These are phyloP conservation scores for Daldinia loculata DNA, from an alignment of 495 filamentous ascomycete species.

Conservation along the genomic window DNA sequence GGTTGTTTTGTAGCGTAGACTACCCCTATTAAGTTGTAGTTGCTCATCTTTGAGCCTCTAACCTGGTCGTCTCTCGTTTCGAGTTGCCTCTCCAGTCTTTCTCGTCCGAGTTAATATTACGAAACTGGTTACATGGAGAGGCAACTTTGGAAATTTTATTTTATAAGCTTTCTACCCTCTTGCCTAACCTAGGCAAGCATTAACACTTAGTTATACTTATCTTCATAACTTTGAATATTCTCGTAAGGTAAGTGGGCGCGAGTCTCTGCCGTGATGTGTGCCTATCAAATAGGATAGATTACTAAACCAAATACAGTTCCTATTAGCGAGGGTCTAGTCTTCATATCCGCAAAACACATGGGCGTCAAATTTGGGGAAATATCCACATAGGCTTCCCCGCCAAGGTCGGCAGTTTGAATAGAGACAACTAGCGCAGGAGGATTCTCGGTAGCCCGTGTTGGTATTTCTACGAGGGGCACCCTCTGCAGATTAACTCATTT, in stretches of 20 bases:
- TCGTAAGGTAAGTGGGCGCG: no score
- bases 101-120: neutral
- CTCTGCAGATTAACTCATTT: slow-evolving; percentile 3
- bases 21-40: slow-evolving; percentile 3
- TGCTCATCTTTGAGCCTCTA: slow-evolving; percentile 9
- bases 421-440: slow-evolving; percentile 10
- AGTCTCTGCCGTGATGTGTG: neutral
- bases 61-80: neutral
- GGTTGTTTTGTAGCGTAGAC: neutral
- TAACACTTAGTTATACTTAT: neutral
- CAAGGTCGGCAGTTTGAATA: slow-evolving; percentile 40
- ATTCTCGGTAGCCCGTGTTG: slow-evolving; percentile 9
- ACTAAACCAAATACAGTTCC: slow-evolving; percentile 29
- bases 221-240: no score
- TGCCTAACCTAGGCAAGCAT: neutral
- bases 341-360: slow-evolving; percentile 28
- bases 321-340: slow-evolving; percentile 17
- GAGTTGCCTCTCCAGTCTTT: neutral
- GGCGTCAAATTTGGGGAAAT: slow-evolving; percentile 24
- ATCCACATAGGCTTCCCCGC: slow-evolving; percentile 38
- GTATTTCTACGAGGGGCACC: slow-evolving; percentile 27
- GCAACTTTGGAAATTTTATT: no score
- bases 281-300: slow-evolving; percentile 21
- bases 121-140: no score
- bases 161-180: neutral